These are phyloP conservation scores for Tarenaya hassleriana DNA, from an alignment of 345 rosid species.

Conservation along the genomic window DNA sequence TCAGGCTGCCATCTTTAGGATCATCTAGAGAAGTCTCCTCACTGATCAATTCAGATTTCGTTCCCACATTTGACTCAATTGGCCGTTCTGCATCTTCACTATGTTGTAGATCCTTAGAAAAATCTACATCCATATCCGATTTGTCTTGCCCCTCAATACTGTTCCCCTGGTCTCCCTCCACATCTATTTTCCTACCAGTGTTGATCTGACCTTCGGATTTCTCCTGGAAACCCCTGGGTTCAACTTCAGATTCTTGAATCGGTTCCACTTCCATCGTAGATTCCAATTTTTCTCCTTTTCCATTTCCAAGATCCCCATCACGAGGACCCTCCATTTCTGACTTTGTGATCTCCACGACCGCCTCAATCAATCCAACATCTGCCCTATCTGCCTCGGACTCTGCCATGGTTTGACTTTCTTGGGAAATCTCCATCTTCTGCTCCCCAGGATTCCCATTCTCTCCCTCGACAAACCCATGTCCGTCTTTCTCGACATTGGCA, in stretches of 20 bases:
- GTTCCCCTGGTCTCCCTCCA: conserved; percentile 21
- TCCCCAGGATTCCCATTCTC: conserved; percentile 15
- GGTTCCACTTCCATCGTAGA: conserved; percentile 22
- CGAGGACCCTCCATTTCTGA: conserved; percentile 13
- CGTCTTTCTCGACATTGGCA: conserved; percentile 20
- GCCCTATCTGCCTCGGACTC: conserved; percentile 4
- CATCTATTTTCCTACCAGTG: conserved; percentile 17
- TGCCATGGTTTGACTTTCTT: conserved; percentile 19
- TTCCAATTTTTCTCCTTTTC: conserved; percentile 18
- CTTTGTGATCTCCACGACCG: conserved; percentile 16
- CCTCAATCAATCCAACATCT: conserved; percentile 14
- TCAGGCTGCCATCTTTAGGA: conserved; percentile 8
- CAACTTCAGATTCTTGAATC: conserved; percentile 21
- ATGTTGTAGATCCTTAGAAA: conserved; percentile 20
- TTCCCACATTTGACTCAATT: conserved; percentile 22
- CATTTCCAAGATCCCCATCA: conserved; percentile 18
- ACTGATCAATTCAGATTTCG: conserved; percentile 15
- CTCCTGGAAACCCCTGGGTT: conserved; percentile 25
- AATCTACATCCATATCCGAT: conserved; percentile 15
- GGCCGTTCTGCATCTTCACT: conserved; percentile 10
- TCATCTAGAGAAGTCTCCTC: conserved; percentile 19
- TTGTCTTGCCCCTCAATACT: conserved; percentile 10
- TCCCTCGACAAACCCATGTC: neutral
- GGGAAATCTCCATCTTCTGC: conserved; percentile 21
- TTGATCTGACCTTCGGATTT: conserved; percentile 18